Conservation (phyloP, 108 stramenopile genomes). For the Craspedostauros australis region DNA sequence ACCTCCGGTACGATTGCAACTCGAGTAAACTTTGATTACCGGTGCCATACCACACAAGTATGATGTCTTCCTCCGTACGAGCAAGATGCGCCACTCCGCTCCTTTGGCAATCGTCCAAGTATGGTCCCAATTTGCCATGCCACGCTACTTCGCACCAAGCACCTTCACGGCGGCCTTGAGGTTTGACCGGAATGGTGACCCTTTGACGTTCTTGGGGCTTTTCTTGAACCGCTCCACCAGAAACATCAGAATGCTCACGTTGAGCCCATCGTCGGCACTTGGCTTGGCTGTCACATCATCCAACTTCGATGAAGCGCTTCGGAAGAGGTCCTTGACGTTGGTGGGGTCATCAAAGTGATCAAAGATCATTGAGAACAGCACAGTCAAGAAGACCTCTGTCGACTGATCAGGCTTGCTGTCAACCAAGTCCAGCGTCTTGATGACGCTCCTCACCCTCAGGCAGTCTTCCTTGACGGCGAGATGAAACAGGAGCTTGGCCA, state of each 20-base stretch:
- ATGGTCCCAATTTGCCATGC: background rate
- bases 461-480: conserved; percentile 59
- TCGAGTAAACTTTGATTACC: too few relatives aligned
- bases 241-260: conserved; percentile 70
- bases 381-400: conserved; percentile 72
- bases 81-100: too few relatives aligned
- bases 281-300: background rate
- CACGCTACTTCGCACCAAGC: conserved; percentile 43
- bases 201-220: conserved; percentile 79
- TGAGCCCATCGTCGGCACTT: conserved; percentile 32
- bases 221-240: conserved; percentile 72
- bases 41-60: too few relatives aligned
- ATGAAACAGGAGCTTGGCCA: conserved; percentile 84
- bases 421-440: conserved; percentile 81
- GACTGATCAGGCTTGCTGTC: conserved; percentile 54
- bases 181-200: conserved; percentile 61
- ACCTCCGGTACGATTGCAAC: too few relatives aligned
- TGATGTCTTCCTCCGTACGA: too few relatives aligned
- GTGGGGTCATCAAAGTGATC: conserved; percentile 49
- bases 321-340: conserved; percentile 46
- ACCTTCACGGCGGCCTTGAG: conserved; percentile 67
- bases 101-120: background rate
- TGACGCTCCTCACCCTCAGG: conserved; percentile 58
- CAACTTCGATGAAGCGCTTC: conserved; percentile 8
- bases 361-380: conserved; percentile 66